Conservation (phyloP, 306 rosid species). For the Medicago lupulina region DNA sequence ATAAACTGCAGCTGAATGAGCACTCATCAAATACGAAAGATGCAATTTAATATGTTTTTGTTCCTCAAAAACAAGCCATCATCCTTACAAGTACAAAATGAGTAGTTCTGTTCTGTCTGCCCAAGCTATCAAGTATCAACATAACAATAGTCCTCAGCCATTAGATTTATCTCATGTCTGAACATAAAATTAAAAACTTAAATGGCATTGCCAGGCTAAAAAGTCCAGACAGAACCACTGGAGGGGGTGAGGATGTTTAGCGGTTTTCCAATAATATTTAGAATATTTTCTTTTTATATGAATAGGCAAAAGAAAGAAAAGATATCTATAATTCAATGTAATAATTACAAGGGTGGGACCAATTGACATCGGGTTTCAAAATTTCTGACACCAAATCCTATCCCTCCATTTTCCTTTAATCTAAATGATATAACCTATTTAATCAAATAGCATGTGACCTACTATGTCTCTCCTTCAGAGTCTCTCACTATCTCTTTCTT, state of each 20-base stretch:
- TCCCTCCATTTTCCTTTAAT: background rate
- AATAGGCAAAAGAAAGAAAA: constrained; percentile 4
- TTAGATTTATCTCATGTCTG: constrained; percentile 22
- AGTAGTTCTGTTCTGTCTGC: constrained; percentile 3
- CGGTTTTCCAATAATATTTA: constrained; percentile 8
- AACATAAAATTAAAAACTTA: constrained; percentile 25
- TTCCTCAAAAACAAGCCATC: constrained; percentile 27
- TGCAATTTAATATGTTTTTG: constrained; percentile 7
- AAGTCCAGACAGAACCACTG: constrained; percentile 12
- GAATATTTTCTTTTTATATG: background rate
- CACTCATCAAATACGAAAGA: constrained; percentile 1
- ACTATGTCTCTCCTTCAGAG: background rate
- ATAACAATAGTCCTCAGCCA: constrained; percentile 20
- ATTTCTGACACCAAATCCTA: background rate
- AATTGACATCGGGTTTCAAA: background rate
- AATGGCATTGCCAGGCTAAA: constrained; percentile 18
- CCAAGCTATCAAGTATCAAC: constrained; percentile 33
- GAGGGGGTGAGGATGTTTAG: background rate
- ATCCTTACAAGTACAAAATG: background rate
- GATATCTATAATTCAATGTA: background rate
- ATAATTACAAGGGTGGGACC: background rate
- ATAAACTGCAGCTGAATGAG: constrained; percentile 6
- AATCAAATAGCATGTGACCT: background rate
- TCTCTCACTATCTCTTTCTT: background rate
- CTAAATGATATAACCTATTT: background rate